Evolutionary conservation across 768 basidiomycete genomes (phyloP), one percentile per base, ranked within the genome.

Genomic region (Paxillus rubicundulus): DNA sequence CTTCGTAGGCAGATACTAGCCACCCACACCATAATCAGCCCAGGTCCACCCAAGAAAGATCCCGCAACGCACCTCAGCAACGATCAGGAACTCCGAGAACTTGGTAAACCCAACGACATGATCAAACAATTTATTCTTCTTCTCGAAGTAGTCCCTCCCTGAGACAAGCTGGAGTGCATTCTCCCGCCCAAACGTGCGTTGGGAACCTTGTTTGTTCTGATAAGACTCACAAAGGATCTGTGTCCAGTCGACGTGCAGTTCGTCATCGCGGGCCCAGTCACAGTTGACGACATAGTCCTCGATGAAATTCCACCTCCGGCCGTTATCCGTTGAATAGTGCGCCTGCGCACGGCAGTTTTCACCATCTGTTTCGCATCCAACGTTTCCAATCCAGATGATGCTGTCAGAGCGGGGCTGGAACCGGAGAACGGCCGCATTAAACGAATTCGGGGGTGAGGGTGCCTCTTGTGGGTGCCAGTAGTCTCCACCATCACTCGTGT

Each of bases 211-310:
- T 77, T 98, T 98, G 63, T 85, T 78, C 60, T 73, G 69, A 70
- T 87, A 97, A 2, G 82, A 85, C 74, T 98, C 96, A 77, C 97
- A 99, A 18, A 98, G 66, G 57, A 99, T 97, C 74, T 93, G 87
- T 54, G 80, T 82, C 49, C 85, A 82, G 65, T 98, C 96, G 47
- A 94, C 79, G 54, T 81, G 77, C 45, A 98, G 76, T 51, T 86
- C 77, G 41, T 74, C 73, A 64, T 98, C 97, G 56, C 83, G 79
- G 10, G 91, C 92, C 89, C 96, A 99, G 10, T 87, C 87, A 63
- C 97, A 99, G 54, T 90, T 89, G 47, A 82, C 77, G 38, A 98
- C 92, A 61, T 98, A 98, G 37, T 78, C 78, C 54, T 97, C 97
- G 33, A 98, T 76, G 38, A 77, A 61, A 5, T 67, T 52, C 97